Base-by-base conservation (phyloP, 2,329 filamentous ascomycete genomes). In the Ophiocordyceps camponoti-floridani region DNA sequence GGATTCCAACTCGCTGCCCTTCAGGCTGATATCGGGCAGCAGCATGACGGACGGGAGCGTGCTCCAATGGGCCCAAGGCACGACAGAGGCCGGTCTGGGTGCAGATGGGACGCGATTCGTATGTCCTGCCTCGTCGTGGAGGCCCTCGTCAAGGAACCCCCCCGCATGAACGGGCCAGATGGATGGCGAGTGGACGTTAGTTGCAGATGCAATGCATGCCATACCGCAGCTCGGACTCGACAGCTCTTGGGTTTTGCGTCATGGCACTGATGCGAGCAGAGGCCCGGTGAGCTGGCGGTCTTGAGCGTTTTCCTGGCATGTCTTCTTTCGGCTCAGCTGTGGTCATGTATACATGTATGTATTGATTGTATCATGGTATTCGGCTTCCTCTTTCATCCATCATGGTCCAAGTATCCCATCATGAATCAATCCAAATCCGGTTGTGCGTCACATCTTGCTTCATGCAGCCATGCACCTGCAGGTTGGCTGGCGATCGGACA, bases 171-270 rank as follows among this genome's bases (percentile, higher is more conserved):
- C 50, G 45, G n/a, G 38, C 18, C 27, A 40, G 33, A 42, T 26
- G 31, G 31, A 10, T 33, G 31, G 31, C 41, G 41, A 18, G 28
- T 26, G 33, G 28, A 19, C 5, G 16, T 47, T 48, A 45, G 44
- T 41, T 48, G 38, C 48, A 52, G 50, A 43, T 49, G 49, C 45
- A 43, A 52, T 52, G 52, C 51, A 54, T 48, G 51, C 51, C 48
- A 53, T 52, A 43, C 43, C 23, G 41, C 43, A 43, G 18, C 26
- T 41, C 16, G 33, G 40, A 41, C 41, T 40, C 41, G 33, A 40
- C 38, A n/a, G n/a, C n/a, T 40, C 41, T 42, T 33, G 31, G n/a
- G n/a, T n/a, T n/a, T 33, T 33, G 31, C 31, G 31, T 33, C 31
- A 33, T 33, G 31, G 31, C 14, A 33, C 14, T 33, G 31, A 33